phyloP scores from a whole-genome alignment of 1,139 yeast genomes.

The Geotrichum carabidarum region DNA sequence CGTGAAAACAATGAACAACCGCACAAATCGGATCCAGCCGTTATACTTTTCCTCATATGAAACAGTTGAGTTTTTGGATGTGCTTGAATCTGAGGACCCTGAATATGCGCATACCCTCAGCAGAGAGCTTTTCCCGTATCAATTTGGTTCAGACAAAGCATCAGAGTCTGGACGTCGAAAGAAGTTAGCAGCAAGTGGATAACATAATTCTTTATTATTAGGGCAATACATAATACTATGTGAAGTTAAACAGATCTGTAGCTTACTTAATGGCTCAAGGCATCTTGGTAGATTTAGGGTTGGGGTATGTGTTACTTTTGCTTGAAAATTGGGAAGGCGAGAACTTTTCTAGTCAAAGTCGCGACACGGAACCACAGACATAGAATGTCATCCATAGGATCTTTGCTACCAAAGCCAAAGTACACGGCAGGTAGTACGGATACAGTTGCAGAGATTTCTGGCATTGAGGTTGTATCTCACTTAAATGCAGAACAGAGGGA shows the following conservation, averaged over 20 bases:
- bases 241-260: background rate
- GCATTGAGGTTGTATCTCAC: constrained; percentile 11
- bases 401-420: constrained; percentile 30
- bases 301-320: background rate
- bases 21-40: constrained; percentile 9
- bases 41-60: constrained; percentile 20
- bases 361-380: background rate
- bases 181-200: constrained; percentile 12
- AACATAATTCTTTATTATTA: too few species aligned
- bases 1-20: constrained; percentile 15
- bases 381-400: constrained; percentile 23
- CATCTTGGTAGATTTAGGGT: background rate
- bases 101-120: constrained; percentile 34
- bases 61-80: constrained; percentile 28
- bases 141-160: constrained; percentile 13
- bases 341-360: background rate
- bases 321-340: background rate
- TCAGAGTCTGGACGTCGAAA: background rate
- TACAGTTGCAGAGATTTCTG: background rate
- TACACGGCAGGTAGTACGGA: constrained; percentile 16
- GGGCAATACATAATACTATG: too few species aligned
- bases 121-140: constrained; percentile 25
- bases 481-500: constrained; percentile 16
- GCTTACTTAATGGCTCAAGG: background rate
- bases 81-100: constrained; percentile 40